phyloP scores from a whole-genome alignment of 2,329 filamentous ascomycete species.

The Gliomastix tumulicola region DNA sequence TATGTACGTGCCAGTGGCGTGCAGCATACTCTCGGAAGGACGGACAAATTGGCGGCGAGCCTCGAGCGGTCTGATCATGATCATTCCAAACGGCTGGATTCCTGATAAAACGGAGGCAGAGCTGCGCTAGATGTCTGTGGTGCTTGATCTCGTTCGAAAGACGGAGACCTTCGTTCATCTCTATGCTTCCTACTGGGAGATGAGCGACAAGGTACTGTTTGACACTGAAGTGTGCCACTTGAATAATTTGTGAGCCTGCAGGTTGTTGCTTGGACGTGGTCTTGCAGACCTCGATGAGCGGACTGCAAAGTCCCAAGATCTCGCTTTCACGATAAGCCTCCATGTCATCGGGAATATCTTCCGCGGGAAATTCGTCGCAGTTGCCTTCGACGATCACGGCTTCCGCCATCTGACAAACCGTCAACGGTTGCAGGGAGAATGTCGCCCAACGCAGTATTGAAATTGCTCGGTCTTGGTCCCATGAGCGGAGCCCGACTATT shows the following conservation, averaged over 20 bases:
- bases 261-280: fast-evolving
- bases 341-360: constrained; percentile 17
- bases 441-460: constrained; percentile 19
- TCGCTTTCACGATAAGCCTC: constrained; percentile 18
- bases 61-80: neutral
- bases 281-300: constrained; percentile 16
- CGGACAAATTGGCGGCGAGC: neutral
- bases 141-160: neutral
- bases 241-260: constrained; percentile 1
- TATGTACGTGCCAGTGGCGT: neutral
- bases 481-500: constrained; percentile 7
- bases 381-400: constrained; percentile 13
- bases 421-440: constrained; percentile 13
- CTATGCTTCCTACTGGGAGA: neutral
- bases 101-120: neutral
- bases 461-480: constrained; percentile 13
- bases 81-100: neutral
- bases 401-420: constrained; percentile 12
- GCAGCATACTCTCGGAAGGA: neutral
- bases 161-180: neutral
- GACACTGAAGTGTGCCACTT: constrained; percentile 13
- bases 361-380: constrained; percentile 8
- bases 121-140: neutral
- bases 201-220: constrained; percentile 9
- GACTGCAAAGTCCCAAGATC: constrained; percentile 17